phyloP scores from a whole-genome alignment of 1,284 basidiomycete species.

The Tilletia walkeri region DNA sequence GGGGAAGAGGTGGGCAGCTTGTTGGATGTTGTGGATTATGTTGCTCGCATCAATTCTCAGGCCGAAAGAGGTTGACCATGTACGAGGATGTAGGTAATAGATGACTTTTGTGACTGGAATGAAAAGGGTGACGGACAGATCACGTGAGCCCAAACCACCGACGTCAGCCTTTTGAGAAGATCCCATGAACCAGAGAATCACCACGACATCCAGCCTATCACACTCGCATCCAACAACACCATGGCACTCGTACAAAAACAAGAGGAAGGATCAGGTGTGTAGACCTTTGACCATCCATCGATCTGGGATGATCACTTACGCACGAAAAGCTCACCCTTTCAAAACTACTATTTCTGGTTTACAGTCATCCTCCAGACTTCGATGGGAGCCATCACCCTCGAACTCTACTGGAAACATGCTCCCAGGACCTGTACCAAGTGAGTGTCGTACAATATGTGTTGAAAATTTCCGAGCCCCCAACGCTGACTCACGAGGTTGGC shows the following conservation, averaged over 20 bases:
- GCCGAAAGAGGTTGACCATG: neutral
- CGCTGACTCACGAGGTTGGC: neutral
- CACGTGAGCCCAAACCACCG: too few species aligned
- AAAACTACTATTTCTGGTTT: neutral
- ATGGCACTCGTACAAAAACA: slow-evolving; percentile 15
- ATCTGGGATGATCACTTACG: too few species aligned
- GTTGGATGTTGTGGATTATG: neutral
- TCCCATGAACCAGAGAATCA: too few species aligned
- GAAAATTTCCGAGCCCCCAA: neutral
- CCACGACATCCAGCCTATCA: too few species aligned
- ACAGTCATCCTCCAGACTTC: slow-evolving; percentile 46
- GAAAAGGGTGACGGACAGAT: too few species aligned
- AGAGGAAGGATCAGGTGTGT: slow-evolving; percentile 8
- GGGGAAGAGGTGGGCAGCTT: neutral
- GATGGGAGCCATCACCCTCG: slow-evolving; percentile 44
- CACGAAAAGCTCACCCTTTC: neutral
- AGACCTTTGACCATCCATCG: too few species aligned
- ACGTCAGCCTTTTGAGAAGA: too few species aligned
- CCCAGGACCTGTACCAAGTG: slow-evolving; percentile 45
- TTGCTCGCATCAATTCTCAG: neutral
- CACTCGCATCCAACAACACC: neutral
- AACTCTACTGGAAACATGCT: slow-evolving; percentile 51
- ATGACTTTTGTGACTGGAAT: too few species aligned
- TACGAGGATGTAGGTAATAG: too few species aligned
- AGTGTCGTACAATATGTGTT: neutral